phyloP scores from a whole-genome alignment of 2,329 filamentous ascomycete species.

The Phoma sp. region DNA sequence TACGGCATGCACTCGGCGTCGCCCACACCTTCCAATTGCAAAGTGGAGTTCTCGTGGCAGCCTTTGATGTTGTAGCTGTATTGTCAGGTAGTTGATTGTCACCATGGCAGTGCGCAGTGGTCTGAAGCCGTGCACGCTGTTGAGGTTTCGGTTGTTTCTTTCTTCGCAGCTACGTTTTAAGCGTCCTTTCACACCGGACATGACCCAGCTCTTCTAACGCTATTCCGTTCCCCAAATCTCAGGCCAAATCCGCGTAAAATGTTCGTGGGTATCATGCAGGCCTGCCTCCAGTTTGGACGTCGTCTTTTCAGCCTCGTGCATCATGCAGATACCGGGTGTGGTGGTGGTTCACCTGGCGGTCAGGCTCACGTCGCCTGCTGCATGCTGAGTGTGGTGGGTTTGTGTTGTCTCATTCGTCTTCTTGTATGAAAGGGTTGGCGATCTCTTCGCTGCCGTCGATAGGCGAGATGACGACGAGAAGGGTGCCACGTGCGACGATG shows the following conservation, averaged over 20 bases:
- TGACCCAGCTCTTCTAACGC: background rate
- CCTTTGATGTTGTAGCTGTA: background rate
- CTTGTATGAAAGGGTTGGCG: slow-evolving; percentile 85
- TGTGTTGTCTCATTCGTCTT: slow-evolving; percentile 54
- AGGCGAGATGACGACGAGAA: slow-evolving; percentile 91
- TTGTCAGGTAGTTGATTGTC: no score
- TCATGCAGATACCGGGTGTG: background rate
- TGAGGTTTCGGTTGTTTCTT: slow-evolving; percentile 1
- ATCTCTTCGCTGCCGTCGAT: slow-evolving; percentile 96
- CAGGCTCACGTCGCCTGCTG: background rate
- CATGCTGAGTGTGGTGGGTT: background rate
- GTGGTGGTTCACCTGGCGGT: background rate
- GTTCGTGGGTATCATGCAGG: slow-evolving; percentile 18
- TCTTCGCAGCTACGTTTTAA: slow-evolving; percentile 1
- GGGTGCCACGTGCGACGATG: slow-evolving; percentile 85
- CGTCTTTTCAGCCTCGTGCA: background rate
- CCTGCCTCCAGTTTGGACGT: background rate
- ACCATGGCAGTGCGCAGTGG: no score
- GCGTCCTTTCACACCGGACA: background rate
- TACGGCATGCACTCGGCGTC: background rate
- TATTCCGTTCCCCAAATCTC: background rate
- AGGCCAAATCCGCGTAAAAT: background rate
- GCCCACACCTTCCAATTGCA: background rate
- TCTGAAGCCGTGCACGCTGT: no score
- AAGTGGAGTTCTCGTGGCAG: background rate